phyloP scores from a whole-genome alignment of 169 alveolate species.

The Plasmodium inui region DNA sequence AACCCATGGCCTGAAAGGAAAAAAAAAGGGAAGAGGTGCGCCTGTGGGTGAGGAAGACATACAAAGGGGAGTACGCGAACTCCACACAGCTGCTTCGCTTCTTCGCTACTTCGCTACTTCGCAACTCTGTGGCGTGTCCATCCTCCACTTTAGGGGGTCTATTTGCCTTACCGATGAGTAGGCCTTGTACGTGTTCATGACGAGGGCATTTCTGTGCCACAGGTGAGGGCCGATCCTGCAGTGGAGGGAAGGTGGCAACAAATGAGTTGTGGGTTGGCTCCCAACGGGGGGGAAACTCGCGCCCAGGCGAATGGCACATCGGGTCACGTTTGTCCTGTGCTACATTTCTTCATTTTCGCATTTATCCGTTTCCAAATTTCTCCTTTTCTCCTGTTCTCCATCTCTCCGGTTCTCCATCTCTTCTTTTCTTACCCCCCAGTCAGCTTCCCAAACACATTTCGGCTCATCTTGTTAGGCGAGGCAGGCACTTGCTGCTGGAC shows the following conservation, averaged over 20 bases:
- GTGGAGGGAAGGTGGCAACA: neutral
- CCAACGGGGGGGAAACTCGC: neutral
- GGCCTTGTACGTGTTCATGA: slow-evolving; percentile 8
- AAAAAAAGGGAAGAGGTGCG: neutral
- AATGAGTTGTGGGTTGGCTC: neutral
- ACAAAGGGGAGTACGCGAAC: neutral
- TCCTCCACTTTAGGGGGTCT: neutral
- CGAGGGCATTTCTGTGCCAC: slow-evolving; percentile 21
- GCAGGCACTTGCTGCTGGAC: neutral
- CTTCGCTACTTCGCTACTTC: neutral
- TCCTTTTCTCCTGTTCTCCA: neutral
- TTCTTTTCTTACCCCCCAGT: slow-evolving; percentile 25
- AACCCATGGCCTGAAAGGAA: slow-evolving; percentile 8
- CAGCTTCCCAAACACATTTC: slow-evolving; percentile 38
- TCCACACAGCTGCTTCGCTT: neutral
- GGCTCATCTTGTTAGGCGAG: slow-evolving; percentile 26
- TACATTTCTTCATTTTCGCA: neutral
- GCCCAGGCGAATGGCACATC: neutral
- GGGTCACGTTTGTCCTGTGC: neutral
- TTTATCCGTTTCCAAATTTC: neutral
- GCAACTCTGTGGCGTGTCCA: neutral
- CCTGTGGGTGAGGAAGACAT: neutral
- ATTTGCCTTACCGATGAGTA: slow-evolving; percentile 24
- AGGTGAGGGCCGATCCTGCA: slow-evolving; percentile 37
- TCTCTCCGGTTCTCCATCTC: neutral